These are phyloP conservation scores for Artomyces pyxidatus DNA, from an alignment of 768 basidiomycete genomes.

Conservation along the genomic window DNA sequence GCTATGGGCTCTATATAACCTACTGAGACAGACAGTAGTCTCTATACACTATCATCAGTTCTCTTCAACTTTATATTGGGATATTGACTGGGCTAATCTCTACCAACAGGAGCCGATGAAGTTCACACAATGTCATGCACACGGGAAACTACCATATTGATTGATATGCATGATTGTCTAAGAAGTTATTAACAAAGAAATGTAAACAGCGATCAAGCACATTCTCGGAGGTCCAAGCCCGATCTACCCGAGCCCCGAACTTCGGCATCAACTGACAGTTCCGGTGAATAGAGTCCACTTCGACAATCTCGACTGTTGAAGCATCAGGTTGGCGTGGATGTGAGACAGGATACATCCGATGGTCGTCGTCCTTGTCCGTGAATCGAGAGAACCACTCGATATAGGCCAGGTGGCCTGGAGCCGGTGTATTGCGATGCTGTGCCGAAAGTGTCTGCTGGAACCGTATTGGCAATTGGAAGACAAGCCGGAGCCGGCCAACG, in stretches of 20 bases:
- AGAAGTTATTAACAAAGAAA: background rate
- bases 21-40: background rate
- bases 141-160: background rate
- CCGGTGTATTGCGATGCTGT: background rate
- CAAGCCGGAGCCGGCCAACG: background rate
- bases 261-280: background rate
- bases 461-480: background rate
- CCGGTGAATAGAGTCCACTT: background rate
- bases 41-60: background rate
- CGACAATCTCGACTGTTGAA: background rate
- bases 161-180: background rate
- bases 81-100: no score
- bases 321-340: no score
- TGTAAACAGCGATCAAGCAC: background rate
- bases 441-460: background rate
- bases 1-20: background rate
- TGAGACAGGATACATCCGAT: background rate
- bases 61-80: no score
- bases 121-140: background rate
- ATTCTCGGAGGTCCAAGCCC: background rate
- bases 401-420: background rate
- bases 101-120: background rate
- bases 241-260: background rate
- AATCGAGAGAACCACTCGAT: background rate
- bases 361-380: background rate